A percentile compares a stretch with the other conserved stretches of the same genome.
These are phyloP conservation scores for Podospora sp. DNA, from an alignment of 495 filamentous ascomycete species.

Conservation along the genomic window DNA sequence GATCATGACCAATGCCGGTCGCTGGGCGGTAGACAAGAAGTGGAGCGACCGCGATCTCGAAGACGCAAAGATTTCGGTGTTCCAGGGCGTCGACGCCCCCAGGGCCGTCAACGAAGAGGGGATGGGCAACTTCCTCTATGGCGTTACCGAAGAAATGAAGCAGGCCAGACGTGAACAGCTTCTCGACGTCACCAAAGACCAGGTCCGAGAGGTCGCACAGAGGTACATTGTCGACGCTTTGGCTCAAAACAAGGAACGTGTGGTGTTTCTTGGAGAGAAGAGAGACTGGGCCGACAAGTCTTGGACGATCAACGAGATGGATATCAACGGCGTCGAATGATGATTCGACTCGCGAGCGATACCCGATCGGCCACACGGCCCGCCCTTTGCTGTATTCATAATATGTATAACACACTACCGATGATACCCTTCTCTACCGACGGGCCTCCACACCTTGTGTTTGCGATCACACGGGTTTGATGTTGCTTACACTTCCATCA, in stretches of 20 bases:
- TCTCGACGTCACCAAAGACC: conserved; percentile 79
- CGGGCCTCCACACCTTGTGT: conserved; percentile 7
- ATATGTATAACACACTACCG: conserved; percentile 39
- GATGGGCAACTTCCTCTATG: conserved; percentile 79
- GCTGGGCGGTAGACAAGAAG: conserved; percentile 78
- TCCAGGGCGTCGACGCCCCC: conserved; percentile 94
- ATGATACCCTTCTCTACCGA: conserved; percentile 25
- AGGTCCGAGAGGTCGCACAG: conserved; percentile 80
- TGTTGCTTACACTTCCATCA: neutral
- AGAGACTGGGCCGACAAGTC: conserved; percentile 69
- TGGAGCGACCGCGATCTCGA: conserved; percentile 90
- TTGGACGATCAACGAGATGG: conserved; percentile 56
- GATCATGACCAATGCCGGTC: conserved; percentile 80
- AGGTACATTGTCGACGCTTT: conserved; percentile 76
- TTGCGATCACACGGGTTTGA: conserved; percentile 8
- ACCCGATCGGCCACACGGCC: neutral
- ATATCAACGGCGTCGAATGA: conserved; percentile 46
- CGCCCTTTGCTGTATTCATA: conserved; percentile 28
- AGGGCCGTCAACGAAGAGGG: conserved; percentile 86
- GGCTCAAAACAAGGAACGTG: conserved; percentile 49
- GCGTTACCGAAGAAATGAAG: conserved; percentile 85
- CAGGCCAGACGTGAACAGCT: conserved; percentile 83
- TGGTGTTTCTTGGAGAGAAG: conserved; percentile 83
- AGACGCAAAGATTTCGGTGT: conserved; percentile 93
- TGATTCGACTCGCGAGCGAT: neutral